These are phyloP conservation scores for Termitomyces sp. DNA, from an alignment of 768 basidiomycete genomes.

Conservation along the genomic window DNA sequence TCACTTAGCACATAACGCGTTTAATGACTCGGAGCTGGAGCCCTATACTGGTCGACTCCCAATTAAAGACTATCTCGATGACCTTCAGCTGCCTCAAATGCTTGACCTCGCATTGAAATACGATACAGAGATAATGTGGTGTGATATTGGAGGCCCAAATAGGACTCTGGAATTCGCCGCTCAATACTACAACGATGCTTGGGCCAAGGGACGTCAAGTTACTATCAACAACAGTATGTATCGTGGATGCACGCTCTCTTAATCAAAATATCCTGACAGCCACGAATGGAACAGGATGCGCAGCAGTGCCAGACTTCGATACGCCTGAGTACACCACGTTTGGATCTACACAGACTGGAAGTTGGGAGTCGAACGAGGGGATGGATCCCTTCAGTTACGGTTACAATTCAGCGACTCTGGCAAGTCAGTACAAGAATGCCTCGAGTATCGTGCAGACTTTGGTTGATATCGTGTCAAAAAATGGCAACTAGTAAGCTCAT, in stretches of 20 bases:
- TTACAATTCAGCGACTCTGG: conserved; percentile 34
- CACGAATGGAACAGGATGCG: conserved; percentile 32
- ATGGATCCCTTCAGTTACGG: conserved; percentile 53
- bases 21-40: conserved; percentile 38
- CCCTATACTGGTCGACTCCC: conserved; percentile 46
- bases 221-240: conserved; percentile 31
- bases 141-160: conserved; percentile 51
- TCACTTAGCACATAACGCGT: conserved; percentile 46
- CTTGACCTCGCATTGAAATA: conserved; percentile 38
- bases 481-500: conserved; percentile 45
- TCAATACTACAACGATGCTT: conserved; percentile 38
- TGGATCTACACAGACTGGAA: conserved; percentile 36
- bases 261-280: neutral
- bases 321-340: conserved; percentile 51
- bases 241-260: neutral
- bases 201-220: conserved; percentile 36
- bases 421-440: conserved; percentile 41
- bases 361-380: conserved; percentile 57
- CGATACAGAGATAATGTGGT: conserved; percentile 57
- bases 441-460: conserved; percentile 43
- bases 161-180: conserved; percentile 39
- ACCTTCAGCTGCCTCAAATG: conserved; percentile 50
- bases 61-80: conserved; percentile 47
- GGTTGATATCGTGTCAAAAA: conserved; percentile 56
- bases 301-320: conserved; percentile 44